A percentile compares a stretch with the other conserved stretches of the same genome.
These are phyloP conservation scores for Elsinoe perseae DNA, from an alignment of 2,329 filamentous ascomycete species.

Conservation along the genomic window DNA sequence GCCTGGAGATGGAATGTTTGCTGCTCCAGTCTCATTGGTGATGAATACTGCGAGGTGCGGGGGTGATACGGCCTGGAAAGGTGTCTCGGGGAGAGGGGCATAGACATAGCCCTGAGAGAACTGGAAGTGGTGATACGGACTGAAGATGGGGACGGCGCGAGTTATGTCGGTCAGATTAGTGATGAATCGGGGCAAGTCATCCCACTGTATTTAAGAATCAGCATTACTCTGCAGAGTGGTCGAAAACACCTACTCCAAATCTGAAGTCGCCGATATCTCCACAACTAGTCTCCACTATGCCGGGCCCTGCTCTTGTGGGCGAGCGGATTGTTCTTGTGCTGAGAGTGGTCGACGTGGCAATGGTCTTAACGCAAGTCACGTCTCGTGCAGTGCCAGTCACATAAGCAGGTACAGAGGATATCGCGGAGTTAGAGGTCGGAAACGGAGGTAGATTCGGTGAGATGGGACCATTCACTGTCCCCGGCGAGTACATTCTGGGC, in stretches of 20 bases:
- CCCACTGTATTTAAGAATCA: conserved; percentile 26
- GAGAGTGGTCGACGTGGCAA: background rate
- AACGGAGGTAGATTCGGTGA: background rate
- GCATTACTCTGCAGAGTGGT: conserved; percentile 20
- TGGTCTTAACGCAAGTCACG: background rate
- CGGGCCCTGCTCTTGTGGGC: background rate
- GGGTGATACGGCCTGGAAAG: conserved; percentile 38
- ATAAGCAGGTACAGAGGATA: background rate
- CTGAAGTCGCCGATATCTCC: conserved; percentile 42
- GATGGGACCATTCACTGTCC: background rate
- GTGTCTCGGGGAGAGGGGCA: conserved; percentile 38
- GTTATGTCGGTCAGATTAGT: conserved; percentile 29
- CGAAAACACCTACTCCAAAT: conserved; percentile 22
- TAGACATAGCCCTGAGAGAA: conserved; percentile 46
- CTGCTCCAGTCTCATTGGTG: conserved; percentile 29
- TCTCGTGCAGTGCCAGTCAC: background rate
- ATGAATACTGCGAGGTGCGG: conserved; percentile 44
- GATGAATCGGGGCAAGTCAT: conserved; percentile 31
- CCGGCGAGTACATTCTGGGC: background rate
- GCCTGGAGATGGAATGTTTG: conserved; percentile 25
- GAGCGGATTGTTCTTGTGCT: background rate
- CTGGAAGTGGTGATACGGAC: conserved; percentile 45
- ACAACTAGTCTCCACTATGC: conserved; percentile 23
- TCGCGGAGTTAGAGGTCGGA: background rate
- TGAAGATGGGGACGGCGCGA: conserved; percentile 36